Conservation (phyloP, 345 rosid species). For the Populus nigra region DNA sequence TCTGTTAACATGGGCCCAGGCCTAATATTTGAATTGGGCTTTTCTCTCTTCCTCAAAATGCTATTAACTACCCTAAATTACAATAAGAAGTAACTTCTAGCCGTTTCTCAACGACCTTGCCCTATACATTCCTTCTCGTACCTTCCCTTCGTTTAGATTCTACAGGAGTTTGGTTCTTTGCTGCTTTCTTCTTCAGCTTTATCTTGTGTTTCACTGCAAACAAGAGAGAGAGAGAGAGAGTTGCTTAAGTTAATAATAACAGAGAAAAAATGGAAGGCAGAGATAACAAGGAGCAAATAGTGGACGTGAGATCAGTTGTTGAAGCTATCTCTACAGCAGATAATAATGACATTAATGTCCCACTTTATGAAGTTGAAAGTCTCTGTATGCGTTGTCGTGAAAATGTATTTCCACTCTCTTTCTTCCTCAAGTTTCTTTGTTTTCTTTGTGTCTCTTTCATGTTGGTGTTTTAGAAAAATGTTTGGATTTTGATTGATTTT, state of each 20-base stretch:
- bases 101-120: neutral
- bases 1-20: no score
- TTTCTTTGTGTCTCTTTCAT: neutral
- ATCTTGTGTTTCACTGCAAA: neutral
- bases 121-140: no score
- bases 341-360: constrained; percentile 46
- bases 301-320: constrained; percentile 59
- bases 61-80: neutral
- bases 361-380: constrained; percentile 82
- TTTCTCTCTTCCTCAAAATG: no score
- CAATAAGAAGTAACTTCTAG: neutral
- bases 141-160: neutral
- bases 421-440: neutral
- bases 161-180: neutral
- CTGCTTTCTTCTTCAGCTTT: neutral
- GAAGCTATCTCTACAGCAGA: constrained; percentile 62
- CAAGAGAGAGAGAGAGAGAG: neutral
- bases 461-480: neutral
- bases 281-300: constrained; percentile 2
- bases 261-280: neutral
- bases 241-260: no score
- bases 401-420: constrained; percentile 42
- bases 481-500: neutral
- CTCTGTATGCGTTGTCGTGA: constrained; percentile 90
- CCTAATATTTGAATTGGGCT: no score